Evolutionary conservation across 176 grass and related monocot genomes (phyloP), one percentile per base, ranked within the genome.

Genomic region (Cenchrus purpureus): DNA sequence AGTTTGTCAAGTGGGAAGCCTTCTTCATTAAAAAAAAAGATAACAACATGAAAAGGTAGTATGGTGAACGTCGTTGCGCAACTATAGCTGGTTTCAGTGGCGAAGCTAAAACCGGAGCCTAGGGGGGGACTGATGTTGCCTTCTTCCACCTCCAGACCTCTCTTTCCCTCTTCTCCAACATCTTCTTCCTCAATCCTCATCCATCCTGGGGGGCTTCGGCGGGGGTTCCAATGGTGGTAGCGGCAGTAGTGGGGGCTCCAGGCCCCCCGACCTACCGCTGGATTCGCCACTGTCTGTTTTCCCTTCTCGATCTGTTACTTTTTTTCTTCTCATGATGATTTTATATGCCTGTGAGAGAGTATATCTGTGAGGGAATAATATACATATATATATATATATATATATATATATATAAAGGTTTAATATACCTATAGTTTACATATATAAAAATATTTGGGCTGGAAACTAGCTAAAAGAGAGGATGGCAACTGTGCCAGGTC

Each of bases 401-500:
- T 44, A 11, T 11, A 20, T 25, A 20, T 58, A 20, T 58, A 58
- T 12, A 44, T 69, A 6, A 20, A 68, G 82, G n/a, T 3, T 66
- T 69, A 19, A 64, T 20, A 8, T 58, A 19, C 64, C 31, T 50
- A 46, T 50, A 46, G 78, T 68, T 53, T 69, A 29, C 40, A 53
- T 52, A 40, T 40, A 40, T 70, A 31, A 63, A 40, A 40, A 40
- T 82, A 62, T 82, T 52, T 52, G 43, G 54, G 28, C 25, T 52
- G 14, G 53, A 54, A 71, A 58, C 37, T 40, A 40, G 3, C 37
- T 58, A 58, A 58, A 82, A 63, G n/a, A 63, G n/a, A 70, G 64
- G 78, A 8, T 87, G 70, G 56, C 66, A 22, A 78, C 81, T 80
- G 49, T 76, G 60, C 31, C 43, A 28, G 1, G 55, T 55, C 65